Base-by-base conservation (phyloP, 345 rosid species). In the Erodium maritimum region DNA sequence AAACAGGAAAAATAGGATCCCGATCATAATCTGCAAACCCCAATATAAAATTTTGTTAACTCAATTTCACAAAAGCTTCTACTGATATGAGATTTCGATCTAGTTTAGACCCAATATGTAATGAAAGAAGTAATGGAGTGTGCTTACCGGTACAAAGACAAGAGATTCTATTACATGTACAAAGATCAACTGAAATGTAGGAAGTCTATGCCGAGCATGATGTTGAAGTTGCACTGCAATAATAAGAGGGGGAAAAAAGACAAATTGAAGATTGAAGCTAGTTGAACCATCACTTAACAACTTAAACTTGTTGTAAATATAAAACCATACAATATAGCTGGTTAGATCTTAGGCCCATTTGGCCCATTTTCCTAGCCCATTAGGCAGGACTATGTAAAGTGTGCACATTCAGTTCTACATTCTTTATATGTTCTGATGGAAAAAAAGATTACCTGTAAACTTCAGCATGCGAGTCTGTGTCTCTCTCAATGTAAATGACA, bases 201-300 rank as follows among this genome's bases (percentile, higher is more conserved):
- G 99, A 66, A 90, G 82, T 66, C 77, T 83, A 75, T 87, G 96
- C 59, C 88, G 95, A 73, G 99, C 99, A 73, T 90, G 97, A 80
- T 94, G 97, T 66, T 94, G 97, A 79, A 94, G 99, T 88, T 94
- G 99, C 84, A 90, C 99, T 94, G n/a, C n/a, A n/a, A n/a, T n/a
- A n/a, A n/a, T n/a, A n/a, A n/a, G n/a, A n/a, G n/a, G n/a, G n/a
- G n/a, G n/a, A n/a, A n/a, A n/a, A n/a, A n/a, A n/a, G n/a, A n/a
- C n/a, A n/a, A n/a, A n/a, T n/a, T n/a, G n/a, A n/a, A n/a, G n/a
- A n/a, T n/a, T n/a, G n/a, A n/a, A n/a, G n/a, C n/a, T n/a, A n/a
- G n/a, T n/a, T n/a, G n/a, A n/a, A n/a, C n/a, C n/a, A n/a, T n/a
- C n/a, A n/a, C n/a, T n/a, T n/a, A n/a, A n/a, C n/a, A n/a, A n/a